Conservation (phyloP, 331 rosid genomes). For the Acacia concinna region DNA sequence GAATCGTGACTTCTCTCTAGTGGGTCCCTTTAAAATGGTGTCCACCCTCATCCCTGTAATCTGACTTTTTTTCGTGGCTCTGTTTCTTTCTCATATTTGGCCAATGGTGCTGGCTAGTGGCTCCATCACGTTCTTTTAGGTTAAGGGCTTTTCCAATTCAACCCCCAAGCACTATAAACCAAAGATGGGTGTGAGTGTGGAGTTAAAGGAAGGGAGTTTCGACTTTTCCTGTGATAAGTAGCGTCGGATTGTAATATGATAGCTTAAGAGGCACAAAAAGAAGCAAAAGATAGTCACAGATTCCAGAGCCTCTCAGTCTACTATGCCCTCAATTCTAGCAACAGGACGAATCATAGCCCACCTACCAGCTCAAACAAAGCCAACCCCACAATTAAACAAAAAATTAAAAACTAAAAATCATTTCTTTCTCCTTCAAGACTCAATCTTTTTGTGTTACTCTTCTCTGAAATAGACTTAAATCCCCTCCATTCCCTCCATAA, state of each 20-base stretch:
- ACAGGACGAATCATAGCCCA: conserved; percentile 68
- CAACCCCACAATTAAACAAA: conserved; percentile 30
- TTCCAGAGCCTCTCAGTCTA: conserved; percentile 45
- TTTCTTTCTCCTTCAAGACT: not conserved
- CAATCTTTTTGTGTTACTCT: not conserved
- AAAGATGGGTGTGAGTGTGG: conserved; percentile 22
- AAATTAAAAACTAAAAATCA: not conserved
- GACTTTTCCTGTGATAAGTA: conserved; percentile 29
- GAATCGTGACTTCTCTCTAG: conserved; percentile 18
- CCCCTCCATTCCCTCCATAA: conserved; percentile 20
- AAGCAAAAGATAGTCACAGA: conserved; percentile 53
- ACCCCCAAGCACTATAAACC: conserved; percentile 37
- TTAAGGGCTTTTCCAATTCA: conserved; percentile 13
- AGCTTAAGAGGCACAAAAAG: conserved; percentile 51
- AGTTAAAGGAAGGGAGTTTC: not conserved
- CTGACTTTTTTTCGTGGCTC: conserved; percentile 34
- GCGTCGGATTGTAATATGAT: conserved; percentile 32
- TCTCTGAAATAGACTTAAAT: not conserved
- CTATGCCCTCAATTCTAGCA: conserved; percentile 54
- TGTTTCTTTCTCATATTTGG: not conserved
- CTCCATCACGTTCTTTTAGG: not conserved
- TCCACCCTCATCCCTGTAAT: conserved; percentile 42
- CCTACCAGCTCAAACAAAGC: conserved; percentile 48
- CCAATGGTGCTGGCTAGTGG: not conserved
- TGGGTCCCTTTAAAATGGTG: conserved; percentile 49